These are phyloP conservation scores for Phytophthora idaei DNA, from an alignment of 352 stramenopile genomes.

Conservation along the genomic window DNA sequence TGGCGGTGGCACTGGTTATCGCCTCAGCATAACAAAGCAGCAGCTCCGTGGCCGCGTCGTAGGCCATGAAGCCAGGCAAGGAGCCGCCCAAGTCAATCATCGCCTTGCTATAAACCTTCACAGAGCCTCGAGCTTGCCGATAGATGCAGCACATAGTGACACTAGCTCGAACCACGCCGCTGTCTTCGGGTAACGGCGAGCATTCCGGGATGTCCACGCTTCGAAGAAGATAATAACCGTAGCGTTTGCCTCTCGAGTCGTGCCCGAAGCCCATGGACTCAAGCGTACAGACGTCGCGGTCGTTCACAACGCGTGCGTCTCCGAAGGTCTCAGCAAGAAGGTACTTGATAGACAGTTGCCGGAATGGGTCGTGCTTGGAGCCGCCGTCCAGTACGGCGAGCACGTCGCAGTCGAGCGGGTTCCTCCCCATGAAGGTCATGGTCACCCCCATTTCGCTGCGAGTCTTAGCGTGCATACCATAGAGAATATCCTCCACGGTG, in stretches of 20 bases:
- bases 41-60: slow-evolving; percentile 47
- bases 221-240: slow-evolving; percentile 62
- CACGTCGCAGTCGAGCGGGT: slow-evolving; percentile 52
- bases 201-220: slow-evolving; percentile 57
- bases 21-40: slow-evolving; percentile 49
- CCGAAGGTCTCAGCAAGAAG: slow-evolving; percentile 49
- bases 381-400: slow-evolving; percentile 48
- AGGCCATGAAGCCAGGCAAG: slow-evolving; percentile 51
- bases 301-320: slow-evolving; percentile 46
- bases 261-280: slow-evolving; percentile 56
- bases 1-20: slow-evolving; percentile 46
- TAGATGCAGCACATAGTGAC: slow-evolving; percentile 74
- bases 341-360: slow-evolving; percentile 66
- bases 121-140: slow-evolving; percentile 48
- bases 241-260: slow-evolving; percentile 43
- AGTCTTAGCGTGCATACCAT: slow-evolving; percentile 61
- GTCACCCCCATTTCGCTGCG: slow-evolving; percentile 62
- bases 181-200: slow-evolving; percentile 49
- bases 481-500: slow-evolving; percentile 59
- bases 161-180: slow-evolving; percentile 49
- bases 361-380: slow-evolving; percentile 56
- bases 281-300: slow-evolving; percentile 55
- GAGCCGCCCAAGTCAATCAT: slow-evolving; percentile 56
- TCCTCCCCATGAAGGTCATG: slow-evolving; percentile 49
- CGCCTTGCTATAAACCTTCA: slow-evolving; percentile 66